Evolutionary conservation across 805 yeast genomes (phyloP), one percentile per base, ranked within the genome.

Genomic region (Candida orba): DNA sequence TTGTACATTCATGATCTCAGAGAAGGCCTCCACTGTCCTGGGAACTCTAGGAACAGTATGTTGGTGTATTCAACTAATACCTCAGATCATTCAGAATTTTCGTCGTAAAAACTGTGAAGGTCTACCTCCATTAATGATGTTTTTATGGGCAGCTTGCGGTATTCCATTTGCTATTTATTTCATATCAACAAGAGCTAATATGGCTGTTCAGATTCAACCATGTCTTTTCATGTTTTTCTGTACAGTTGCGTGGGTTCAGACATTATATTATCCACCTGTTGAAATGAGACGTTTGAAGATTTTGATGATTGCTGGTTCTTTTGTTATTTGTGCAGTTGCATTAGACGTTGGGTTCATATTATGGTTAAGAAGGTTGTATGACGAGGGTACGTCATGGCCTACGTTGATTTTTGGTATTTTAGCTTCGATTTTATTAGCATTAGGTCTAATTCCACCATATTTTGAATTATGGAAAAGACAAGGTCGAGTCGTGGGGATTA

Each of bases 21-120:
- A 57, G 20, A 56, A 50, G 44, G 87, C 86, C 1, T 75, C 85
- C 15, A 85, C 84, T 40, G 88, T 82, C 7, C 69, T 88, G 43
- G 96, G 88, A 2, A 89, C 96, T 12, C 70, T 86, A 2, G 97
- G 96, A 6, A 91, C 98, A 0, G 79, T 90, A 2, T 73, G 85
- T 45, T 91, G 97, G 97, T 90, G 97, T 62, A 67, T 90, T 50
- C 97, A 91, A 64, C 67, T 91, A 50, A 71, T 89, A 1, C 97
- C 97, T 2, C 98, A 86, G 57, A 81, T 90, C 37, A 69, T 78
- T 45, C 71, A 79, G 58, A 90, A 91, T 59, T 89, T 75, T 66
- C 70, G 71, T 45, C 73, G 75, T 8, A 88, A 91, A 55, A 79
- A 88, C 57, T 84, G 95, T 46, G 84, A 80, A 24, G 97, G 98